These are phyloP conservation scores for Fusarium piperis DNA, from an alignment of 2,329 filamentous ascomycete species.

Conservation along the genomic window DNA sequence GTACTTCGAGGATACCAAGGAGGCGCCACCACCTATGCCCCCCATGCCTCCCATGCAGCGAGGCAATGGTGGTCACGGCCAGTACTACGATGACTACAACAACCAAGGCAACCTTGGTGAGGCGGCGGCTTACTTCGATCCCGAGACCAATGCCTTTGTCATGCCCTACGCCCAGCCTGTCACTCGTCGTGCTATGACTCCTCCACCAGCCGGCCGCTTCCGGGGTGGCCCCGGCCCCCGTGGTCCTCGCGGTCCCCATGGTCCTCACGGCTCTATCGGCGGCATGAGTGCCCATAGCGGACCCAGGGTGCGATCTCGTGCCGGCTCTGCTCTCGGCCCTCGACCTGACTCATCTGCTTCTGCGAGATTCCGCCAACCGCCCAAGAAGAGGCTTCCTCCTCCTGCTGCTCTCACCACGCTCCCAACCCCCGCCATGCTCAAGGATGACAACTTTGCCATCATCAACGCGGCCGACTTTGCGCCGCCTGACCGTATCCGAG, in stretches of 20 bases:
- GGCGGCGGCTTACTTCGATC: constrained; percentile 71
- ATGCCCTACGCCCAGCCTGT: constrained; percentile 88
- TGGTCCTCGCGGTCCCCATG: constrained; percentile 46
- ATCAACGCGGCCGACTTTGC: constrained; percentile 82
- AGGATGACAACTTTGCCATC: constrained; percentile 80
- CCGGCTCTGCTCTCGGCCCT: constrained; percentile 59
- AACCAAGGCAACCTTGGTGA: constrained; percentile 76
- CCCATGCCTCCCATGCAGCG: constrained; percentile 45
- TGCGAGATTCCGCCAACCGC: constrained; percentile 49
- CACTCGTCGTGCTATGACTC: constrained; percentile 92
- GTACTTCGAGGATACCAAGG: constrained; percentile 90
- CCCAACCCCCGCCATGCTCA: constrained; percentile 86
- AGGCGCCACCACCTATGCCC: constrained; percentile 54
- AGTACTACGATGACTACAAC: constrained; percentile 78
- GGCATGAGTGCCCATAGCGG: constrained; percentile 58
- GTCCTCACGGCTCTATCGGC: constrained; percentile 60
- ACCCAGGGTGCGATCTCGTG: constrained; percentile 66
- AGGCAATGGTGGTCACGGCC: constrained; percentile 35
- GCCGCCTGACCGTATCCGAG: constrained; percentile 74
- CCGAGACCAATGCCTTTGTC: constrained; percentile 75
- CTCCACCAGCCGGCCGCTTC: constrained; percentile 73
- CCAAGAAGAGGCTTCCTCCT: constrained; percentile 69
- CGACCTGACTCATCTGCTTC: constrained; percentile 74
- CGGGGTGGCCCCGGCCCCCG: constrained; percentile 48
- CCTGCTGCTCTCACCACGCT: constrained; percentile 78